Conservation (phyloP, 768 basidiomycete species). For the Termitomyces sp. region DNA sequence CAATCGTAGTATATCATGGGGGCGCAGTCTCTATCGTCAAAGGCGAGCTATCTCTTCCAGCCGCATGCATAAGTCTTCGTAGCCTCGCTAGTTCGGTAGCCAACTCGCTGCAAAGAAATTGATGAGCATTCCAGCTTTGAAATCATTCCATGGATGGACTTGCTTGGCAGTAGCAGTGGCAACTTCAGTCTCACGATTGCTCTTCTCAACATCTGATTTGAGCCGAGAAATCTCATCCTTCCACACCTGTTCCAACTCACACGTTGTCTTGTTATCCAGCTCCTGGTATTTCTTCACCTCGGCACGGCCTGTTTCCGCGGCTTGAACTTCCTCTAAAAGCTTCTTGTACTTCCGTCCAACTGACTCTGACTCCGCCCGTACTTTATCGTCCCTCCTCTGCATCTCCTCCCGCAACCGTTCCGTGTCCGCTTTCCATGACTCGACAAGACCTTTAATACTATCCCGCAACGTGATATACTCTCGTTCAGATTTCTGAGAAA, state of each 20-base stretch:
- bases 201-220: conserved; percentile 50
- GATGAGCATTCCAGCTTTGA: background rate
- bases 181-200: conserved; percentile 50
- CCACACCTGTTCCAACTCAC: conserved; percentile 62
- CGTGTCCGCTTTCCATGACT: conserved; percentile 72
- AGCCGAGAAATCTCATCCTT: conserved; percentile 51
- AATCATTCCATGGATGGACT: conserved; percentile 21
- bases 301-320: conserved; percentile 40
- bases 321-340: conserved; percentile 61
- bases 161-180: conserved; percentile 63
- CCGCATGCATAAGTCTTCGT: conserved; percentile 67
- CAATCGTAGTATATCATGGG: conserved; percentile 1
- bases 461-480: conserved; percentile 81
- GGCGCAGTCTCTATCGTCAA: conserved; percentile 9
- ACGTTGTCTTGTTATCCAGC: conserved; percentile 44
- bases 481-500: conserved; percentile 77
- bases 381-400: conserved; percentile 66
- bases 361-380: conserved; percentile 63
- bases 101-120: conserved; percentile 38
- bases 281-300: conserved; percentile 48
- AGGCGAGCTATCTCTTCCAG: conserved; percentile 28
- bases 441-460: conserved; percentile 67
- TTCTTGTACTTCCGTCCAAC: conserved; percentile 66
- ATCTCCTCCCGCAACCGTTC: conserved; percentile 73
- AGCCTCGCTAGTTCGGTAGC: conserved; percentile 65